Conservation (phyloP, 1,284 basidiomycete species). For the Leccinum subrobustum region DNA sequence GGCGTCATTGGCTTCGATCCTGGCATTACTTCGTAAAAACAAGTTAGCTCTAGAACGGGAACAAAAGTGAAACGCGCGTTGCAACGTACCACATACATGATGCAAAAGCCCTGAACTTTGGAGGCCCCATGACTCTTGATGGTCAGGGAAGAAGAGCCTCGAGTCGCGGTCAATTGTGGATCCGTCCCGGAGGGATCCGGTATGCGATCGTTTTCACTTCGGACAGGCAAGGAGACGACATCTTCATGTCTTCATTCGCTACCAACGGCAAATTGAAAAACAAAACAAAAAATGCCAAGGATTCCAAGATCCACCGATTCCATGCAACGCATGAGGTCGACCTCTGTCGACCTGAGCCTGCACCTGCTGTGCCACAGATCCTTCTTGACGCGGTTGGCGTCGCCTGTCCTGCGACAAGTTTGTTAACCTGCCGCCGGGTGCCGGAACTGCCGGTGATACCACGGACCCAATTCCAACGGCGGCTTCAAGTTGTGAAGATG, state of each 20-base stretch:
- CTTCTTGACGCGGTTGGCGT: background rate
- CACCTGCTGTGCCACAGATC: background rate
- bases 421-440: background rate
- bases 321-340: background rate
- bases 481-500: background rate
- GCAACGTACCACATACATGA: background rate
- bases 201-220: background rate
- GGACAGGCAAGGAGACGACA: background rate
- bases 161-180: background rate
- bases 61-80: background rate
- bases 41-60: background rate
- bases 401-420: background rate
- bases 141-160: background rate
- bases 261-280: background rate
- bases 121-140: background rate
- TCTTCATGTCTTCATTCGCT: background rate
- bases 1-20: background rate
- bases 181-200: background rate
- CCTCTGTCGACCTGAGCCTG: background rate
- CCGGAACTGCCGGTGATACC: background rate
- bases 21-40: background rate
- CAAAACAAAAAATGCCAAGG: background rate
- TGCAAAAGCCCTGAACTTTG: background rate
- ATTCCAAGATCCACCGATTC: background rate
- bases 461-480: background rate